Conservation (phyloP, 2,329 filamentous ascomycete genomes). For the Neofusicoccum cordaticola region DNA sequence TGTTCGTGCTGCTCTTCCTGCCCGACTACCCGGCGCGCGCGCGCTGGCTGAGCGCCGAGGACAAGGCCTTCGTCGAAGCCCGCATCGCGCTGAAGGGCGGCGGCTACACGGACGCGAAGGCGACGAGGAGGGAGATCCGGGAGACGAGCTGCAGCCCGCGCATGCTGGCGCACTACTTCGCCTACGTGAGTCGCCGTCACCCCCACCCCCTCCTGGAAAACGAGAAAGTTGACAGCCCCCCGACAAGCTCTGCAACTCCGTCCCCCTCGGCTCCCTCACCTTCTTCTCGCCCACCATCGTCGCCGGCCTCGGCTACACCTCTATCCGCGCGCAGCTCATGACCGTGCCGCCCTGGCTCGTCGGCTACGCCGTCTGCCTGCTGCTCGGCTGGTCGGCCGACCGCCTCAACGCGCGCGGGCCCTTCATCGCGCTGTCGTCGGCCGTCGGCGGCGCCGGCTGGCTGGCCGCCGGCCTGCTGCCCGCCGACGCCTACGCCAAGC, state of each 20-base stretch:
- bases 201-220: too few relatives aligned
- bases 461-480: slow-evolving; percentile 32
- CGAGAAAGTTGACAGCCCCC: too few relatives aligned
- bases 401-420: slow-evolving; percentile 22
- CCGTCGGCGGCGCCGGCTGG: slow-evolving; percentile 32
- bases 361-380: slow-evolving; percentile 28
- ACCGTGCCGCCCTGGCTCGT: slow-evolving; percentile 39
- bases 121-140: slow-evolving; percentile 34
- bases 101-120: slow-evolving; percentile 37
- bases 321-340: slow-evolving; percentile 40
- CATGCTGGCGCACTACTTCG: slow-evolving; percentile 29
- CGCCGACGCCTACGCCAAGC: slow-evolving; percentile 21
- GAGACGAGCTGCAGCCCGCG: slow-evolving; percentile 36
- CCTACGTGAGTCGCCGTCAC: slow-evolving; percentile 22
- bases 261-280: slow-evolving; percentile 31
- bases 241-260: slow-evolving; percentile 21
- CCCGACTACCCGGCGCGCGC: slow-evolving; percentile 29
- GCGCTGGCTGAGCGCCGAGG: slow-evolving; percentile 24
- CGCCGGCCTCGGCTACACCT: slow-evolving; percentile 40
- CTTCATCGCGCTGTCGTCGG: slow-evolving; percentile 26
- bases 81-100: slow-evolving; percentile 32
- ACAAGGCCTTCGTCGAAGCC: slow-evolving; percentile 27
- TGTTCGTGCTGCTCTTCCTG: slow-evolving; percentile 26
- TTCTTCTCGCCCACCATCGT: slow-evolving; percentile 50
- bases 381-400: slow-evolving; percentile 25